Conservation (phyloP, 371 early-diverging fungal species). For the Mortierella sp. region DNA sequence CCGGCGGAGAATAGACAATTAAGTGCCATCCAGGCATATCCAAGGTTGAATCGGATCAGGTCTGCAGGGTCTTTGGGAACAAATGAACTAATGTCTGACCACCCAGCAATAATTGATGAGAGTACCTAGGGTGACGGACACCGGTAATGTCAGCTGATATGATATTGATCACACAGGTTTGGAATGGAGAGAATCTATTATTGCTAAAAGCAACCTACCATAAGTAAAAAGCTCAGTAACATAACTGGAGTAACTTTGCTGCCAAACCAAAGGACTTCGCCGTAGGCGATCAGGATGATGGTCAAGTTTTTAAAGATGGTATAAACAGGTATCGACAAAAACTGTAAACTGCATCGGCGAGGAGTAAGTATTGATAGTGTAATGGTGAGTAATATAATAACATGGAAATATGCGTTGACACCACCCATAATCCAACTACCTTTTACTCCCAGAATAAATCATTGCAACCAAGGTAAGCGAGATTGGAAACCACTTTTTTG, state of each 20-base stretch:
- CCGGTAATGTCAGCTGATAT: background rate
- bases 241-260: slow-evolving; percentile 84
- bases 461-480: slow-evolving; percentile 92
- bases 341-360: slow-evolving; percentile 72
- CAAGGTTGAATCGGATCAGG: slow-evolving; percentile 60
- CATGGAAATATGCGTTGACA: background rate
- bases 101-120: slow-evolving; percentile 93
- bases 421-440: slow-evolving; percentile 29
- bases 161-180: too few species aligned
- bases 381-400: background rate
- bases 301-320: slow-evolving; percentile 99
- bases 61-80: slow-evolving; percentile 46
- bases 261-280: slow-evolving; percentile 88
- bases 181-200: background rate
- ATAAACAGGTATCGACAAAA: slow-evolving; percentile 94
- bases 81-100: slow-evolving; percentile 70
- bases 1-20: slow-evolving; percentile 95
- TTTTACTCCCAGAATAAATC: slow-evolving; percentile 98
- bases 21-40: slow-evolving; percentile 93
- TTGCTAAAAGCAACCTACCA: slow-evolving; percentile 65
- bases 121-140: slow-evolving; percentile 64
- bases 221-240: slow-evolving; percentile 88
- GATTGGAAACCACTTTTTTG: slow-evolving; percentile 90
- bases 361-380: background rate
- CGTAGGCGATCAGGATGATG: slow-evolving; percentile 97